Evolutionary conservation across 768 basidiomycete genomes (phyloP).

Genomic region (Phaffia tasmanica): DNA sequence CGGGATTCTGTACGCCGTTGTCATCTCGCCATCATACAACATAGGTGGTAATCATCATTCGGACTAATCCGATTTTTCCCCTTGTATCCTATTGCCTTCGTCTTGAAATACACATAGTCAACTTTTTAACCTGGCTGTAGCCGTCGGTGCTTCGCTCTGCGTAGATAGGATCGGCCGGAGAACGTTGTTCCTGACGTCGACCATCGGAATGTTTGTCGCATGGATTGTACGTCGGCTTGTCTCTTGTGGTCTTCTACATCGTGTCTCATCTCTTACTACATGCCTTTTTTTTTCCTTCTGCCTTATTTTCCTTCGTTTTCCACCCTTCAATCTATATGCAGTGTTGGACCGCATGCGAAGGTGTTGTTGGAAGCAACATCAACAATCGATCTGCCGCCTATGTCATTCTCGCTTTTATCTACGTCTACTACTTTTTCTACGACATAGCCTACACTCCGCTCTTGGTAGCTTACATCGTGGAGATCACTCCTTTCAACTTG

Average conservation of each 20-base stretch:
- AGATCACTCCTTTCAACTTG: conserved; percentile 70
- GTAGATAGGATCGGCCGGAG: conserved; percentile 60
- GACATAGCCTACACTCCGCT: conserved; percentile 68
- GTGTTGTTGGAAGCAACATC: too few species aligned
- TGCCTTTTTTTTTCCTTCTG: neutral
- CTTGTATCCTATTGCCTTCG: conserved; percentile 50
- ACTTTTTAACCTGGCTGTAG: conserved; percentile 39
- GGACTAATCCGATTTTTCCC: neutral
- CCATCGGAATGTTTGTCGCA: conserved; percentile 44
- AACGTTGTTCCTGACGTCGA: conserved; percentile 56
- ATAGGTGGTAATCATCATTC: neutral
- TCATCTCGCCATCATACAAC: neutral
- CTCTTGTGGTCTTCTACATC: neutral
- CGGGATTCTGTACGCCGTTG: neutral
- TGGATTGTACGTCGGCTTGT: conserved; percentile 41
- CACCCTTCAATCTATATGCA: neutral
- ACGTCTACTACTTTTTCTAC: neutral
- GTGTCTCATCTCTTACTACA: neutral
- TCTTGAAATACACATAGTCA: conserved; percentile 46
- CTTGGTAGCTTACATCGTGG: conserved; percentile 74
- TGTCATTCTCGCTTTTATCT: neutral
- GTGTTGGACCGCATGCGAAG: too few species aligned
- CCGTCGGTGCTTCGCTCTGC: conserved; percentile 49
- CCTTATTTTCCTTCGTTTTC: neutral
- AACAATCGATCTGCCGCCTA: too few species aligned